phyloP scores from a whole-genome alignment of 1,284 basidiomycete species.

The Irpex lacteus region DNA sequence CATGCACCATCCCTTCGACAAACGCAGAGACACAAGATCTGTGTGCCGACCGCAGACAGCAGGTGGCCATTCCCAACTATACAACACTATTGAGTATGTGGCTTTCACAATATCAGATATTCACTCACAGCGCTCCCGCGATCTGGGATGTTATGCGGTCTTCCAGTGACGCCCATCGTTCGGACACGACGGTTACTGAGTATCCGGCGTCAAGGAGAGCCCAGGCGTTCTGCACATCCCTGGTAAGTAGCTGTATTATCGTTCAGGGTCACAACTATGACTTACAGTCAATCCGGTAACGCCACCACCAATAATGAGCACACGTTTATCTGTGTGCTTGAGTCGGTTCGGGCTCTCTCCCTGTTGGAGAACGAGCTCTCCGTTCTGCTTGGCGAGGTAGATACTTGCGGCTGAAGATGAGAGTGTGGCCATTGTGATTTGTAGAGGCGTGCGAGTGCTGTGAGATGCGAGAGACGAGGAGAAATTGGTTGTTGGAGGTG shows the following conservation, averaged over 20 bases:
- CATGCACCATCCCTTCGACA: conserved; percentile 33
- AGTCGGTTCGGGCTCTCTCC: conserved; percentile 12
- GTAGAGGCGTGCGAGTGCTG: not conserved
- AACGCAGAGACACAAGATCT: conserved; percentile 29
- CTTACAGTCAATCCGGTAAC: conserved; percentile 25
- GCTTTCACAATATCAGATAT: not conserved
- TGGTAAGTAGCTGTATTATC: not conserved
- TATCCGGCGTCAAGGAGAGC: conserved; percentile 30
- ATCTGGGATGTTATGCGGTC: conserved; percentile 31
- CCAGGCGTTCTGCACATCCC: conserved; percentile 25
- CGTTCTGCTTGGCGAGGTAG: conserved; percentile 14
- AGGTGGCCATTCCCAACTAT: conserved; percentile 34
- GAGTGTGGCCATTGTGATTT: not conserved
- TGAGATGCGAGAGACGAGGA: not conserved
- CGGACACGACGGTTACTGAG: conserved; percentile 29
- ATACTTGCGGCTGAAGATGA: conserved; percentile 3
- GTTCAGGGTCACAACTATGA: not conserved
- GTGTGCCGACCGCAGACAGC: conserved; percentile 35
- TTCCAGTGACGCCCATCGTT: conserved; percentile 22
- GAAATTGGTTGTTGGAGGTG: not conserved
- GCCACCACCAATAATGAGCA: conserved; percentile 26
- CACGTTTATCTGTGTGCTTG: conserved; percentile 13
- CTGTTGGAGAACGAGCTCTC: conserved; percentile 15
- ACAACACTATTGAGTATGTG: not conserved
- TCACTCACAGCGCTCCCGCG: conserved; percentile 27